Conservation (phyloP, 495 filamentous ascomycete genomes). For the Viridothelium virens region DNA sequence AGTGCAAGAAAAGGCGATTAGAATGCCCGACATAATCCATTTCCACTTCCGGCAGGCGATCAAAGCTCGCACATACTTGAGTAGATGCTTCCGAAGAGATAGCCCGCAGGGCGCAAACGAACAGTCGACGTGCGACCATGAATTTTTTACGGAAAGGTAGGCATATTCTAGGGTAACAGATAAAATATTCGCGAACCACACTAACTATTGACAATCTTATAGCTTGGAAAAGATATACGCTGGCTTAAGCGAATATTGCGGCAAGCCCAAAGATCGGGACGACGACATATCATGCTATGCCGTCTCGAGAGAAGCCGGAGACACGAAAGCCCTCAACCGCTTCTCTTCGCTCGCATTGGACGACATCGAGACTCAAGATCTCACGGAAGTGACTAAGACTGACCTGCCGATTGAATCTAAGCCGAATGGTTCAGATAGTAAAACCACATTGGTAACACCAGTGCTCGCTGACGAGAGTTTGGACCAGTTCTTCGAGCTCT, state of each 20-base stretch:
- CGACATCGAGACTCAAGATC: neutral
- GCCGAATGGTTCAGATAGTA: neutral
- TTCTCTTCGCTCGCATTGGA: neutral
- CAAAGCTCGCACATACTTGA: slow-evolving; percentile 23
- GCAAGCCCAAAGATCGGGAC: slow-evolving; percentile 15
- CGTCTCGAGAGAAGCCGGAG: neutral
- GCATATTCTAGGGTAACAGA: neutral
- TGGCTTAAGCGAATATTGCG: slow-evolving; percentile 23
- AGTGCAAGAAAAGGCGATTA: slow-evolving; percentile 20
- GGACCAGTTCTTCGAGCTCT: slow-evolving; percentile 21
- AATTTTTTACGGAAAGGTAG: slow-evolving; percentile 28
- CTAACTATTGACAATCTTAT: neutral
- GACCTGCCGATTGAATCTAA: neutral
- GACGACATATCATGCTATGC: neutral
- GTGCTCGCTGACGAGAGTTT: slow-evolving; percentile 21
- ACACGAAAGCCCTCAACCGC: neutral
- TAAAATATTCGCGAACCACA: neutral
- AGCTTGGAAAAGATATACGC: slow-evolving; percentile 26
- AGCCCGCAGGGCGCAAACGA: neutral
- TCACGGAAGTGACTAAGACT: neutral
- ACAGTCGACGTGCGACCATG: slow-evolving; percentile 21
- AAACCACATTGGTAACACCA: neutral
- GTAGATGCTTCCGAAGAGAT: slow-evolving; percentile 23
- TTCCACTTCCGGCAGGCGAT: slow-evolving; percentile 29
- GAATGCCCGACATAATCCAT: slow-evolving; percentile 26